Evolutionary conservation across 1,284 basidiomycete species (phyloP).

Genomic region (Ustilago hordei): DNA sequence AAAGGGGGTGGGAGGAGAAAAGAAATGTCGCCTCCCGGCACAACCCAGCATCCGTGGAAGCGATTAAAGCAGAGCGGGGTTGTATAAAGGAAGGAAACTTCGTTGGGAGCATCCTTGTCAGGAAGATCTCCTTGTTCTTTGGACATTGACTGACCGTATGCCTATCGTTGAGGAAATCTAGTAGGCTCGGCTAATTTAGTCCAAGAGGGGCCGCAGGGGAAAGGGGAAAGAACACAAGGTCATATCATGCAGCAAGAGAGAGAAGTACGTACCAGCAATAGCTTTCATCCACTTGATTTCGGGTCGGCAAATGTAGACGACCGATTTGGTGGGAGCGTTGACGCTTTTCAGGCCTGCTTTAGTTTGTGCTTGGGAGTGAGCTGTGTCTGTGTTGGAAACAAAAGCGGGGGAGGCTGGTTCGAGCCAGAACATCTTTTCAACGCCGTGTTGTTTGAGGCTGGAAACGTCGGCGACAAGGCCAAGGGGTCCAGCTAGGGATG

Average conservation of each 20-base stretch:
- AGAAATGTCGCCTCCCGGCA: conserved; percentile 55
- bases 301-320: conserved; percentile 93
- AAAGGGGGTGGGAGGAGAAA: conserved; percentile 4
- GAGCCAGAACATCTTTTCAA: conserved; percentile 99
- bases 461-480: conserved; percentile 93
- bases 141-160: conserved; percentile 63
- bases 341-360: conserved; percentile 46
- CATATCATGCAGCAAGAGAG: not conserved
- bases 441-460: conserved; percentile 93
- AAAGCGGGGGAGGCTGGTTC: conserved; percentile 72
- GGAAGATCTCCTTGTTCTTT: conserved; percentile 57
- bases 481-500: conserved; percentile 87
- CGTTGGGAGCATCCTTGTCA: conserved; percentile 58
- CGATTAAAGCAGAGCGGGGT: conserved; percentile 42
- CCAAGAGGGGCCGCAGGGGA: conserved; percentile 10
- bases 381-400: conserved; percentile 33
- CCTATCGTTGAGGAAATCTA: conserved; percentile 50
- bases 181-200: conserved; percentile 60
- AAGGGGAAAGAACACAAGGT: not conserved
- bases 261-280: conserved; percentile 80
- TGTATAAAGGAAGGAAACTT: conserved; percentile 53
- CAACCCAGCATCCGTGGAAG: conserved; percentile 48
- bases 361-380: conserved; percentile 20
- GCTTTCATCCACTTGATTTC: conserved; percentile 86
- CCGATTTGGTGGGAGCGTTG: conserved; percentile 84